Conservation (phyloP, 805 yeast genomes). For the Candida verbasci region DNA sequence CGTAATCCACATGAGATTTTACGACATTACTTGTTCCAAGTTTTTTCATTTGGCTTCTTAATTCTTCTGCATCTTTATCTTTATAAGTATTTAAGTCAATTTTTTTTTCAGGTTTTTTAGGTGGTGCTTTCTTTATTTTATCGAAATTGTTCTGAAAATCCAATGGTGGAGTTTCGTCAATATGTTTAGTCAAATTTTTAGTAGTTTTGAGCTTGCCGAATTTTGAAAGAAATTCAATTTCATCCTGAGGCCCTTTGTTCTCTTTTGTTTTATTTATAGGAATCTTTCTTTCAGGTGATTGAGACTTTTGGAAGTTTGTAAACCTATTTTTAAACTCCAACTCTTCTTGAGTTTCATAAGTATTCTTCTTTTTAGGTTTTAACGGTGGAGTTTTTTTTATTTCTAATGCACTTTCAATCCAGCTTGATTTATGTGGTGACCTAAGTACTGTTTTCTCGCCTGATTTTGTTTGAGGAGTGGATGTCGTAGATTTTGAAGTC, state of each 20-base stretch:
- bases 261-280: background rate
- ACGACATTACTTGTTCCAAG: constrained; percentile 12
- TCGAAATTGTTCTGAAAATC: constrained; percentile 8
- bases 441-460: background rate
- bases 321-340: constrained; percentile 7
- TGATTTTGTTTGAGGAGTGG: constrained; percentile 4
- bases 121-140: constrained; percentile 5
- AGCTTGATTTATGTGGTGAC: background rate
- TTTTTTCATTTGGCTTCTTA: constrained; percentile 21
- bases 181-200: background rate
- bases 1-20: background rate
- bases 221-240: background rate
- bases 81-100: constrained; percentile 17
- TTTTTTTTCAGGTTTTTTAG: constrained; percentile 17
- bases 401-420: constrained; percentile 5
- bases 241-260: background rate
- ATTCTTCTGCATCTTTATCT: constrained; percentile 17
- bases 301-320: constrained; percentile 3
- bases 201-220: constrained; percentile 6
- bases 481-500: constrained; percentile 8
- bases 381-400: constrained; percentile 7
- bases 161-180: background rate
- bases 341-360: constrained; percentile 8
- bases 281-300: background rate
- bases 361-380: constrained; percentile 13